Base-by-base conservation (phyloP, 148 eudicot genomes). In the Rhododendron mucronatum region DNA sequence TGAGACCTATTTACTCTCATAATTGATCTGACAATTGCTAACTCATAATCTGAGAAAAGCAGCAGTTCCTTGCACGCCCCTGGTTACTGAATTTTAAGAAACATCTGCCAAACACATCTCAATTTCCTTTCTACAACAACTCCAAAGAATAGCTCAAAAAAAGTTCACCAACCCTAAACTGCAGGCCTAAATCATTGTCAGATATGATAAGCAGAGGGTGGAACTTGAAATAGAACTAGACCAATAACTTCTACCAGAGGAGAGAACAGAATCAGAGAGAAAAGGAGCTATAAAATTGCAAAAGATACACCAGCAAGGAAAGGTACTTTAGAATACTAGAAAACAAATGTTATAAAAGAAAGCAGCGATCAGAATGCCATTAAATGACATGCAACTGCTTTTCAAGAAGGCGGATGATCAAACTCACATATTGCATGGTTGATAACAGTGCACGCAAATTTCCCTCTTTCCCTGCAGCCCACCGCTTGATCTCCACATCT, bases 401-500 rank as follows among this genome's bases (percentile, higher is more conserved):
- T 20, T 21, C 26, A 33, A 48, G 55, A 33, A 63, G 78, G 67
- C 23, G 39, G 59, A 82, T 39, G 48, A 67, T 81, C 21, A 77
- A 45, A 87, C 94, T 47, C 86, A 94, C 96, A 85, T 94, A 93
- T 92, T 93, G 95, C 88, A 93, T 65, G 20, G 94, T 93, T 85
- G 95, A 93, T 41, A 93, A 91, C 84, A 93, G 84, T 20, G 95
- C 95, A 51, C 94, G 95, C 90, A 93, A 85, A 84, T 93, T 93
- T 84, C 94, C 94, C 89, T 93, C 95, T 87, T 93, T 93, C 47
- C 95, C 95, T 21, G 90, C 92, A 82, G 95, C 88, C 95, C 95
- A 93, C 26, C 95, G 92, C 89, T 88, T 93, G 91, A 93, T 89
- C 78, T 93, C 95, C 87, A 75, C 85, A 90, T 93, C 95, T 37